Percentiles rank a stretch among this genome's conserved stretches.
Evolutionary conservation across 1,284 basidiomycete species (phyloP).

Genomic region (Mycena citricolor): DNA sequence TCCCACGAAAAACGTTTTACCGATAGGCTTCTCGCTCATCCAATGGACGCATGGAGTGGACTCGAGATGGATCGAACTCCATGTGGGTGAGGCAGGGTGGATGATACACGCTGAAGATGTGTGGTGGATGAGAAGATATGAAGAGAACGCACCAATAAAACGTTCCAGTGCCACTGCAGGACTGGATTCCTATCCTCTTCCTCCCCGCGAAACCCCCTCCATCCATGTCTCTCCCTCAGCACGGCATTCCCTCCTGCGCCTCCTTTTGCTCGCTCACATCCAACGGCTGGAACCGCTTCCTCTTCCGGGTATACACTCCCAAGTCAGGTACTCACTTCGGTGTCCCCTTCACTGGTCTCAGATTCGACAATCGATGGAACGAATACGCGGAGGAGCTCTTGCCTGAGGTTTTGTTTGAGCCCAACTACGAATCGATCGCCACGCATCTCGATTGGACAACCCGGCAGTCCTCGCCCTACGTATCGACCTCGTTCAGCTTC

Average conservation of each 20-base stretch:
- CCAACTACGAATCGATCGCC: slow-evolving; percentile 60
- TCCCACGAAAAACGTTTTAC: too few species aligned
- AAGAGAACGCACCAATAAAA: too few species aligned
- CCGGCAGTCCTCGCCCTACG: slow-evolving; percentile 62
- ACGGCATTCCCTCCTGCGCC: slow-evolving; percentile 64
- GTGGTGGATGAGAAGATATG: too few species aligned
- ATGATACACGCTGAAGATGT: too few species aligned
- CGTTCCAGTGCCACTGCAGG: too few species aligned
- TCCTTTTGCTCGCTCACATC: slow-evolving; percentile 63
- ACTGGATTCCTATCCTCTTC: too few species aligned
- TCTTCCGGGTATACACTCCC: slow-evolving; percentile 77
- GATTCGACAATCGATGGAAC: slow-evolving; percentile 53
- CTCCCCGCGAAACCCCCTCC: too few species aligned
- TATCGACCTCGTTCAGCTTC: slow-evolving; percentile 76
- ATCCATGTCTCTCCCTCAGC: slow-evolving; percentile 72
- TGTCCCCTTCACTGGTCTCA: slow-evolving; percentile 62
- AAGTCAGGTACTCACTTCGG: slow-evolving; percentile 55
- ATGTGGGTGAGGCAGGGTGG: too few species aligned
- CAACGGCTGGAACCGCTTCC: slow-evolving; percentile 62
- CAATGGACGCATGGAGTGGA: too few species aligned
- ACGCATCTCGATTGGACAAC: slow-evolving; percentile 75
- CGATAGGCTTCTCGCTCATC: too few species aligned
- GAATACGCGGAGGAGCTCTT: slow-evolving; percentile 38
- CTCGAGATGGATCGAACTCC: too few species aligned
- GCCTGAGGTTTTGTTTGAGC: slow-evolving; percentile 28